These are phyloP conservation scores for Fraxinus dipetala DNA, from an alignment of 305 asterid species.

Conservation along the genomic window DNA sequence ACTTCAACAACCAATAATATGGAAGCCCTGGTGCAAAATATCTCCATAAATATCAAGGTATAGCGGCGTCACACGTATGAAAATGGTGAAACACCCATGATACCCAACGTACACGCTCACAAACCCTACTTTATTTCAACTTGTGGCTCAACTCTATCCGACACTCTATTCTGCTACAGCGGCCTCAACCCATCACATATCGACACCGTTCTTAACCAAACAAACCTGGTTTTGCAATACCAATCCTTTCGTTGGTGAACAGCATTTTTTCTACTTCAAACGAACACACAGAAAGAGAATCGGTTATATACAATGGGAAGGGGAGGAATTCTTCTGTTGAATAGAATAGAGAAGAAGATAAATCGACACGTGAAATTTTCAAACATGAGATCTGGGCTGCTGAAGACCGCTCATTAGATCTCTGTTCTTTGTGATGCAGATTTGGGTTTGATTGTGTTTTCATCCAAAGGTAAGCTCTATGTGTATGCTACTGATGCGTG, in stretches of 20 bases:
- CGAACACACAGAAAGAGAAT: too few species aligned
- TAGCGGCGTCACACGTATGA: background rate
- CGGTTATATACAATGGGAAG: too few species aligned
- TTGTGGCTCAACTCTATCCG: conserved; percentile 18
- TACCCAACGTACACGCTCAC: background rate
- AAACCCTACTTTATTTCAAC: background rate
- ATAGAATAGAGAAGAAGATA: background rate
- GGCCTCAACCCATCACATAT: conserved; percentile 7
- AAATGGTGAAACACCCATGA: background rate
- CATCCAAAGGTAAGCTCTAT: background rate
- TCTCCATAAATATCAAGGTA: background rate
- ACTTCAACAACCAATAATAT: background rate
- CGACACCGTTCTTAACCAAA: conserved; percentile 24
- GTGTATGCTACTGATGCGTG: background rate
- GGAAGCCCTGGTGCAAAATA: background rate
- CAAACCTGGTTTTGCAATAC: conserved; percentile 24
- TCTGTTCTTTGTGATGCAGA: background rate
- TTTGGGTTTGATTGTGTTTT: background rate
- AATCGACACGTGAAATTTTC: background rate
- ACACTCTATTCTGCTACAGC: conserved; percentile 1
- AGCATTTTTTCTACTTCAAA: too few species aligned
- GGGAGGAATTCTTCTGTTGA: background rate
- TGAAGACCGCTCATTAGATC: background rate
- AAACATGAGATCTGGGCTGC: background rate
- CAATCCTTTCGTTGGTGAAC: too few species aligned